Percentiles rank a stretch among this genome's conserved stretches.
phyloP scores from a whole-genome alignment of 352 stramenopile genomes.

The Phytophthora podocarpi region DNA sequence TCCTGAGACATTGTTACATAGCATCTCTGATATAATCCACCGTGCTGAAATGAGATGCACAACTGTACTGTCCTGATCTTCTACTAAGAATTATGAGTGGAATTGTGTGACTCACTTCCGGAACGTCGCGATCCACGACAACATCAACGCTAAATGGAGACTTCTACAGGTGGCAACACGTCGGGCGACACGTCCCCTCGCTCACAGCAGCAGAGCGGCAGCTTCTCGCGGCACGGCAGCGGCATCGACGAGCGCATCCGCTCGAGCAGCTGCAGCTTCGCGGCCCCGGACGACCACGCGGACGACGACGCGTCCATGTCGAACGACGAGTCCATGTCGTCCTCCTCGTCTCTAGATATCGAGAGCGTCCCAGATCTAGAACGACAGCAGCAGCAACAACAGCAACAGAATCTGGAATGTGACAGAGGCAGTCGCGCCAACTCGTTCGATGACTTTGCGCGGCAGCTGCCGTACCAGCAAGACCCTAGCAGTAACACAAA shows the following conservation, averaged over 20 bases:
- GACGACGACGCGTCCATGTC: constrained; percentile 60
- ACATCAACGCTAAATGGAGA: constrained; percentile 6
- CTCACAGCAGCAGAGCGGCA: constrained; percentile 1
- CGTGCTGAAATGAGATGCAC: too few species aligned
- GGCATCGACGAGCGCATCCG: constrained; percentile 36
- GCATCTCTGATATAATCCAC: too few species aligned
- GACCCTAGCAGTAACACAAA: not conserved
- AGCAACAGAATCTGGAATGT: constrained; percentile 13
- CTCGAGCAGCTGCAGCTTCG: constrained; percentile 27
- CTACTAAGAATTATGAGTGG: too few species aligned
- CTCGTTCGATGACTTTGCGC: constrained; percentile 39
- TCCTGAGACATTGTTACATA: too few species aligned
- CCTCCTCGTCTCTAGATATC: constrained; percentile 47
- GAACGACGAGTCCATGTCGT: constrained; percentile 67
- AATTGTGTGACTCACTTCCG: not conserved
- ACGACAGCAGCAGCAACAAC: not conserved
- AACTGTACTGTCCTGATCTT: too few species aligned
- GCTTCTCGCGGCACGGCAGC: constrained; percentile 12
- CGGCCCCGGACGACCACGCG: constrained; percentile 9
- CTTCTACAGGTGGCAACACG: constrained; percentile 6
- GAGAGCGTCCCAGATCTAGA: constrained; percentile 21
- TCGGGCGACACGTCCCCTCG: constrained; percentile 10
- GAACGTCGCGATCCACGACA: constrained; percentile 5
- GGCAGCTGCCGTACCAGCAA: constrained; percentile 34
- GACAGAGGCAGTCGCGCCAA: constrained; percentile 9